Percentiles rank a stretch among this genome's conserved stretches.
These are phyloP conservation scores for Epichloe gansuensis DNA, from an alignment of 2,329 filamentous ascomycete species.

Conservation along the genomic window DNA sequence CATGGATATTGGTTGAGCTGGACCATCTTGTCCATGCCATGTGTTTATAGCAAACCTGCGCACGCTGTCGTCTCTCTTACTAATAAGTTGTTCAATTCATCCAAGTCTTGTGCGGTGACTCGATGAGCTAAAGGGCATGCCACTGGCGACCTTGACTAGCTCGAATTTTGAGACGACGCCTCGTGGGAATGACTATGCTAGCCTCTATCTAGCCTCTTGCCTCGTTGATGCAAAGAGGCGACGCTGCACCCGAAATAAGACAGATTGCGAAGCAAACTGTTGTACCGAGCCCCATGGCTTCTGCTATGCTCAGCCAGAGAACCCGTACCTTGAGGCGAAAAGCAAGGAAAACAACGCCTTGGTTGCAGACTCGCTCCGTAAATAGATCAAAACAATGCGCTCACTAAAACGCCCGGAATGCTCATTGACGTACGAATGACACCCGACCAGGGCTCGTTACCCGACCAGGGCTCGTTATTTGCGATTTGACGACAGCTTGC, in stretches of 20 bases:
- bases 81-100: too few species aligned
- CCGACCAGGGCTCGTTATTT: neutral
- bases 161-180: slow-evolving; percentile 1
- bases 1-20: too few species aligned
- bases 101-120: neutral
- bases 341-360: too few species aligned
- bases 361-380: too few species aligned
- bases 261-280: neutral
- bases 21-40: too few species aligned
- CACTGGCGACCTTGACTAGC: slow-evolving; percentile 1
- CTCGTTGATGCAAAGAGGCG: neutral
- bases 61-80: too few species aligned
- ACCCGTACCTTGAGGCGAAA: neutral
- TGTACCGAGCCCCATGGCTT: slow-evolving; percentile 1
- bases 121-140: neutral
- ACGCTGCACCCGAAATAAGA: neutral
- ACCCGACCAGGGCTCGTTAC: neutral
- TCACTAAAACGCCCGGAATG: neutral
- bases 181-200: neutral
- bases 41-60: too few species aligned
- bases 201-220: neutral
- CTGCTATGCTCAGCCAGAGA: neutral
- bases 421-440: slow-evolving; percentile 1
- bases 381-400: neutral
- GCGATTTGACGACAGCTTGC: slow-evolving; percentile 1